phyloP scores from a whole-genome alignment of 2,329 filamentous ascomycete genomes.

The Periconia macrospinosa region DNA sequence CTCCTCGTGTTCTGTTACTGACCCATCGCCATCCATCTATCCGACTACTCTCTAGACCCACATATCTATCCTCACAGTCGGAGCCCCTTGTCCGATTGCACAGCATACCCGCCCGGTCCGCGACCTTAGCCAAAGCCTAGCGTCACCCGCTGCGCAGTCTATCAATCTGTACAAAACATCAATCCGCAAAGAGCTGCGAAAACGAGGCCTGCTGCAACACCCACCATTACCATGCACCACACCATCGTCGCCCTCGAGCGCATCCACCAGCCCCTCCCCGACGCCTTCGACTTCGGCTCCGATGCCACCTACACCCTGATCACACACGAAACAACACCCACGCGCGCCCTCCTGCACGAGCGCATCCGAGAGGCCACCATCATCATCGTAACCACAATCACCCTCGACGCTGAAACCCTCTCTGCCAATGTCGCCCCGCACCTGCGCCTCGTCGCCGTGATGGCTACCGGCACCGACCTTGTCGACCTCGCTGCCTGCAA shows the following conservation, averaged over 20 bases:
- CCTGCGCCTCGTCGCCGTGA: slow-evolving; percentile 49
- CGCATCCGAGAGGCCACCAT: slow-evolving; percentile 53
- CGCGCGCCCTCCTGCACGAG: slow-evolving; percentile 36
- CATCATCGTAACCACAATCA: slow-evolving; percentile 45
- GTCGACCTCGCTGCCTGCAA: slow-evolving; percentile 50
- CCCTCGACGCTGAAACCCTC: slow-evolving; percentile 47
- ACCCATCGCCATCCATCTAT: not conserved
- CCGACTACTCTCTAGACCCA: not conserved
- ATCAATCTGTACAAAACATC: not conserved
- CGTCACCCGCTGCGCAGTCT: too few species aligned
- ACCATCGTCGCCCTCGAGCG: slow-evolving; percentile 52
- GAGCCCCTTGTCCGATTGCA: not conserved
- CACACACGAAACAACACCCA: slow-evolving; percentile 37
- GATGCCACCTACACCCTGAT: slow-evolving; percentile 44
- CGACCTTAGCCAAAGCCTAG: not conserved
- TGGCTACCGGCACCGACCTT: slow-evolving; percentile 52
- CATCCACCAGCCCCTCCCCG: slow-evolving; percentile 45
- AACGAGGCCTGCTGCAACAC: not conserved
- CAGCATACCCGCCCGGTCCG: not conserved
- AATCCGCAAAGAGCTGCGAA: too few species aligned
- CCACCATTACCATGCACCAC: slow-evolving; percentile 37
- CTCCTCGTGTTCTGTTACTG: not conserved
- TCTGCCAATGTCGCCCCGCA: slow-evolving; percentile 42
- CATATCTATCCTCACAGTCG: not conserved
- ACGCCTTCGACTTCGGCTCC: slow-evolving; percentile 43